Base-by-base conservation (phyloP, 352 stramenopile genomes). In the Globisporangium heterothallicum region DNA sequence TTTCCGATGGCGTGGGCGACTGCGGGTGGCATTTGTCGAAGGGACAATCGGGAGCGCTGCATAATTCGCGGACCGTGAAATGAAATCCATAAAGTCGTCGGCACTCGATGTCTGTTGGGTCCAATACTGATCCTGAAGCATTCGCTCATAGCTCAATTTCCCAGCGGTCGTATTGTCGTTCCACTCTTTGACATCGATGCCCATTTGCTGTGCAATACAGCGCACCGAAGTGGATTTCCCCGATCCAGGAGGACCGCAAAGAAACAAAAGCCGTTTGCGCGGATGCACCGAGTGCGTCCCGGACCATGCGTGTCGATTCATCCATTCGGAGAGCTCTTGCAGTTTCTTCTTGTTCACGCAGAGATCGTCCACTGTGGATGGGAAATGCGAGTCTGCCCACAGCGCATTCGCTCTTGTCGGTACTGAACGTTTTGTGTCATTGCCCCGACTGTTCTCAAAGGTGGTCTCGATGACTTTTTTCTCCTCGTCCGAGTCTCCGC, bases 291-390 rank as follows among this genome's bases (percentile, higher is more conserved):
- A 44, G 16, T 45, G 12, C 42, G 54, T 19, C 38, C 32, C 30
- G 22, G 47, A 43, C 9, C 41, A 42, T 21, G 70, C 53, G 44
- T 78, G 79, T 3, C 32, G 34, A 8, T 53, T 32, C 0, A 94
- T 38, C 84, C 84, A 94, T 7, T 76, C 68, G 10, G 60, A 69
- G 0, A 94, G 68, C 52, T 92, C 78, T 27, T 84, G 66, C 9
- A 83, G 53, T 59, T 94, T 94, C 48, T 90, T 91, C 62, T 87
- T 89, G 55, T 88, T 84, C 18, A 94, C 65, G 47, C 79, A 88
- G 2, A 94, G 58, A 1, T 94, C 72, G n/a, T 85, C 74, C 6
- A 85, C 61, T 3, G 51, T 62, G 18, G 64, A 59, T 0, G 79
- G 76, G 1, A 49, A 43, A 40, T 78, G 69, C 13, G 64, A 41